Conservation (phyloP, 208 protist genomes). For the Plasmodiophora brassicae region DNA sequence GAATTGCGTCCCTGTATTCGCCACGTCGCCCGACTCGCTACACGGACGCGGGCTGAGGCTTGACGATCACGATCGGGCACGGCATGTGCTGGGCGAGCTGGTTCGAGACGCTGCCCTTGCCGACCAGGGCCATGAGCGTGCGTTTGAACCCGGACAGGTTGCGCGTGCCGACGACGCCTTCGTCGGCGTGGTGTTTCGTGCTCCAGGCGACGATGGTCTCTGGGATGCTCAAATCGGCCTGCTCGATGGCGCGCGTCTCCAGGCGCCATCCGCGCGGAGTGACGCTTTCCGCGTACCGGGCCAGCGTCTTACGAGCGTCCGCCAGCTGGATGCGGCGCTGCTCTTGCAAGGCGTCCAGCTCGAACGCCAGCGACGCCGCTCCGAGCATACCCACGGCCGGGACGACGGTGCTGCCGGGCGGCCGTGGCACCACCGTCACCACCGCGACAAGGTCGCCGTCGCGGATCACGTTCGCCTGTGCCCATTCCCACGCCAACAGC, state of each 20-base stretch:
- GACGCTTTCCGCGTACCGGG: not conserved
- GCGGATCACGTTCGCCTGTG: not conserved
- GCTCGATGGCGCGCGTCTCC: not conserved
- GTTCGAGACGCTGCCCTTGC: slow-evolving; percentile 12
- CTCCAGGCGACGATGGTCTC: not conserved
- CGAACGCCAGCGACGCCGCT: too few relatives aligned
- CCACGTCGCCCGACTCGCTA: too few relatives aligned
- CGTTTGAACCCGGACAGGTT: not conserved
- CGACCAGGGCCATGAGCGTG: not conserved
- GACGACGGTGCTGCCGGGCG: too few relatives aligned
- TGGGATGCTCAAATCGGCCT: not conserved
- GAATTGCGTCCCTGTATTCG: too few relatives aligned
- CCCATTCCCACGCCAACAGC: not conserved
- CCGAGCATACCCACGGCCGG: too few relatives aligned
- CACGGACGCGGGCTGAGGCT: too few relatives aligned
- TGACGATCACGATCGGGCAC: not conserved
- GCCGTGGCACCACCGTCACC: not conserved
- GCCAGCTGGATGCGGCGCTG: too few relatives aligned
- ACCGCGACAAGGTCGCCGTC: not conserved
- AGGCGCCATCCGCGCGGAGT: not conserved
- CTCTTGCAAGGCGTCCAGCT: too few relatives aligned
- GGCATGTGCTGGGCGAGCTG: not conserved
- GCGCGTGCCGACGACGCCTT: not conserved
- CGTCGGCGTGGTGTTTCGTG: not conserved
- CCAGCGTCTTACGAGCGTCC: too few relatives aligned